Evolutionary conservation across 2,329 filamentous ascomycete genomes (phyloP), one percentile per base, ranked within the genome.

Genomic region (Thielaviopsis ethacetica): DNA sequence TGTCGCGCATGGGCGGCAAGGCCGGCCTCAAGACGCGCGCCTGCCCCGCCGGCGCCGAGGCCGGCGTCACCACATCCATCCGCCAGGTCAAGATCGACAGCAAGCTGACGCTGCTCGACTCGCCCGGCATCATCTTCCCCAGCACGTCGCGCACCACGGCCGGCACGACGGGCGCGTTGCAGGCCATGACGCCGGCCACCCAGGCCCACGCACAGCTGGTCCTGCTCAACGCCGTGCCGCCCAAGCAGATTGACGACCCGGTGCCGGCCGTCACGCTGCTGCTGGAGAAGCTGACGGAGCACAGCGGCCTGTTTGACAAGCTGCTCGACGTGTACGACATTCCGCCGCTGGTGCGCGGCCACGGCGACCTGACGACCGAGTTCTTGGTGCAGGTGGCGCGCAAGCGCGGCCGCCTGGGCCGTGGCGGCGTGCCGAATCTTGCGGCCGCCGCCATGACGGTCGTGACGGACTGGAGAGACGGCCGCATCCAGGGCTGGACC

Each of bases 391-490:
- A 98, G 70, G 91, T 98, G 13, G 93, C 93, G 5, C 82, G 93
- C 66, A 96, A 95, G 76, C 81, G 93, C 62, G 93, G 93, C 57
- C 79, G 93, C 60, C 77, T 98, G 17, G 89, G 91, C 56, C 85
- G 86, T 65, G 91, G 91, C 21, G 93, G 93, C 62, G 79, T 97
- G 17, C 93, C 93, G 51, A 98, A 97, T 71, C 71, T 97, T 61
- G 78, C 83, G 64, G 84, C 86, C 58, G 91, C 93, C 7, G 93
- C 91, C 63, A 91, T 93, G 79, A 86, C 88, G 0, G 91, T 98
- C 59, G 83, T 98, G 60, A 93, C 84, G n/a, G 93, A 98, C 74
- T 95, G 93, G 88, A 82, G 93, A 65, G 91, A 97, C 69, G 91
- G 91, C 26, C 82, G 93, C 57, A 94, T 98, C 66, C 89, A 94